Evolutionary conservation across 192 early-diverging fungal species (phyloP), one percentile per base, ranked within the genome.

Genomic region (Chytriomyces sp.): DNA sequence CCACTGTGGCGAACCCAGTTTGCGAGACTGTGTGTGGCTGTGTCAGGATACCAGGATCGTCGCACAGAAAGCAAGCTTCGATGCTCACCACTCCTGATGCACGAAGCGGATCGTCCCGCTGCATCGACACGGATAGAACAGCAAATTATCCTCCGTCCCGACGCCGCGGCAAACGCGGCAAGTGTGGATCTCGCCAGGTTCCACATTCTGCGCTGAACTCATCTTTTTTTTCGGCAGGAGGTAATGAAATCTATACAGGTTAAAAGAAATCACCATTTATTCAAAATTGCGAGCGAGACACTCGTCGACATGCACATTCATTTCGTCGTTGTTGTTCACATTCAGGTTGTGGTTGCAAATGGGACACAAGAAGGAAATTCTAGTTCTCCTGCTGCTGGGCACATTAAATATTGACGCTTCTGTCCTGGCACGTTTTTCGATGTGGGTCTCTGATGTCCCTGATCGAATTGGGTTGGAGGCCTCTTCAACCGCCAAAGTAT

Each of bases 231-330:
- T n/a, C n/a, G n/a, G n/a, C n/a, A n/a, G n/a, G n/a, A n/a, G n/a
- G n/a, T n/a, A n/a, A n/a, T n/a, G n/a, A n/a, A n/a, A n/a, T n/a
- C n/a, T n/a, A n/a, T n/a, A n/a, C n/a, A n/a, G n/a, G n/a, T n/a
- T n/a, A n/a, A n/a, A n/a, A n/a, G n/a, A 44, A 49, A n/a, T 49
- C 22, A n/a, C 2, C 22, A n/a, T 49, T 49, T 49, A 61, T 37
- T 28, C 30, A 17, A 64, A 49, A 49, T 25, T 30, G 22, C 17
- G 22, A 7, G 39, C 30, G 28, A 68, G 39, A 38, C 65, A 68
- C 12, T 68, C 65, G 37, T 68, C 65, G 0, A 68, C 26, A 28
- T 68, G 65, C 8, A 52, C 52, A 34, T 68, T 68, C 52, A 68
- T 49, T 34, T 53, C 52, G 7, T 32, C 65, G 28, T 68, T 68